Conservation (phyloP, 495 filamentous ascomycete genomes). For the Gamarada debralockiae region DNA sequence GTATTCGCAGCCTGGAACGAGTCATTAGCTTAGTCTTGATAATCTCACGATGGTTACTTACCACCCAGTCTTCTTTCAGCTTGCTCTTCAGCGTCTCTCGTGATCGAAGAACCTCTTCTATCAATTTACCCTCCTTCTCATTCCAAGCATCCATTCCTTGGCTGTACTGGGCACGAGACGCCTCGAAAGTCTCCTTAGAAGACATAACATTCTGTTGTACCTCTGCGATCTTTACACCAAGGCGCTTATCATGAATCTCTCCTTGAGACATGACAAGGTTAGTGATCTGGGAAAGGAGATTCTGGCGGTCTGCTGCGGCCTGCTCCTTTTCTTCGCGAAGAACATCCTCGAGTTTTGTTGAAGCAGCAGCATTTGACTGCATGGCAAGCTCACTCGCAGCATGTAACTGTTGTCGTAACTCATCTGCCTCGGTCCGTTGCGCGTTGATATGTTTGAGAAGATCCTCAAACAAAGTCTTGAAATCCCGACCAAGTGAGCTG, state of each 20-base stretch:
- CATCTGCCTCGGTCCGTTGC: conserved; percentile 76
- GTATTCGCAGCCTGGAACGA: conserved; percentile 62
- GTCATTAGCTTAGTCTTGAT: conserved; percentile 23
- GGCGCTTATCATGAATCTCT: conserved; percentile 66
- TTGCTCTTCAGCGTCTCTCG: conserved; percentile 72
- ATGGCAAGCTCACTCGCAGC: conserved; percentile 61
- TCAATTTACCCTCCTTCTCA: conserved; percentile 59
- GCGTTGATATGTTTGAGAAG: conserved; percentile 65
- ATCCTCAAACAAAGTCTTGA: conserved; percentile 80
- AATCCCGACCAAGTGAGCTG: conserved; percentile 80
- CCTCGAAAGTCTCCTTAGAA: conserved; percentile 59
- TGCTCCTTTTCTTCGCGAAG: conserved; percentile 71
- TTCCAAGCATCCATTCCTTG: conserved; percentile 74
- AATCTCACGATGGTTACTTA: conserved; percentile 1
- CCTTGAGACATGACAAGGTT: conserved; percentile 68
- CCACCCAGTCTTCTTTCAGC: conserved; percentile 78
- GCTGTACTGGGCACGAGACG: conserved; percentile 58
- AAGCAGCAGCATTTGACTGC: conserved; percentile 60
- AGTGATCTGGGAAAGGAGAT: conserved; percentile 72
- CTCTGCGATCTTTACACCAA: conserved; percentile 55
- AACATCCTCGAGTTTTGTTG: conserved; percentile 63
- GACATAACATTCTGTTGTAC: conserved; percentile 60
- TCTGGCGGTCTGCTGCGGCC: conserved; percentile 69
- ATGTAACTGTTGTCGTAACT: conserved; percentile 64
- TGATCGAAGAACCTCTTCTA: conserved; percentile 66